Percentiles rank a stretch among this genome's conserved stretches.
phyloP scores from a whole-genome alignment of 2,329 filamentous ascomycete species.

The Penicillium sp. region DNA sequence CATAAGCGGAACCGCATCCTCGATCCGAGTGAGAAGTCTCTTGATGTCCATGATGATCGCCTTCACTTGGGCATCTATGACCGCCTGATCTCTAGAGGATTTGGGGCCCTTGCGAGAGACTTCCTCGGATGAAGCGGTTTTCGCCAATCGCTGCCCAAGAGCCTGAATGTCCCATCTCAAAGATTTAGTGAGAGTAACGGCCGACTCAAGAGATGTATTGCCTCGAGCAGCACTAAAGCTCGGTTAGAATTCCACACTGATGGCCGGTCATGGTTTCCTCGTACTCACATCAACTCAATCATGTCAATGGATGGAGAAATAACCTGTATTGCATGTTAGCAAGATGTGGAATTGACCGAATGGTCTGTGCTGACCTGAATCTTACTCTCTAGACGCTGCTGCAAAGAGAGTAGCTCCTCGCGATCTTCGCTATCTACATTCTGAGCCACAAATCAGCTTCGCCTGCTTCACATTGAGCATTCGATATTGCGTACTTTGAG shows the following conservation, averaged over 20 bases:
- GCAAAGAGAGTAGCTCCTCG: slow-evolving; percentile 69
- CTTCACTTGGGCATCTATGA: slow-evolving; percentile 64
- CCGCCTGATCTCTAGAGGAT: slow-evolving; percentile 48
- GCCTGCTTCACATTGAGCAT: not conserved
- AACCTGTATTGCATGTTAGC: slow-evolving; percentile 53
- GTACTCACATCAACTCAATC: slow-evolving; percentile 76
- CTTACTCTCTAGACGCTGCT: slow-evolving; percentile 75
- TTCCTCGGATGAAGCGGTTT: slow-evolving; percentile 63
- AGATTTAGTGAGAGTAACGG: slow-evolving; percentile 76
- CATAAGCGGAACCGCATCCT: slow-evolving; percentile 86
- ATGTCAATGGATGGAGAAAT: slow-evolving; percentile 88
- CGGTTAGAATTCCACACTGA: not conserved
- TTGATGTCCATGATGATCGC: slow-evolving; percentile 73
- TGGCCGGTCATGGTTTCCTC: too few relatives aligned
- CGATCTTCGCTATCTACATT: slow-evolving; percentile 70
- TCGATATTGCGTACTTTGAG: slow-evolving; percentile 56
- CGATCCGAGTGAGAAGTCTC: slow-evolving; percentile 71
- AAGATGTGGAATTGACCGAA: not conserved
- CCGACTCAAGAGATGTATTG: slow-evolving; percentile 81
- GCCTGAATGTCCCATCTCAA: slow-evolving; percentile 79
- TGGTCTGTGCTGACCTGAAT: slow-evolving; percentile 62
- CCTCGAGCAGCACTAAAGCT: slow-evolving; percentile 61
- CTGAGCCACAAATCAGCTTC: slow-evolving; percentile 31
- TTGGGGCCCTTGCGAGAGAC: slow-evolving; percentile 32
- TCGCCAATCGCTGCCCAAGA: slow-evolving; percentile 71